Percentiles rank a stretch among this genome's conserved stretches.
phyloP scores from a whole-genome alignment of 371 early-diverging fungal species.

The Rhizomucor miehei region DNA sequence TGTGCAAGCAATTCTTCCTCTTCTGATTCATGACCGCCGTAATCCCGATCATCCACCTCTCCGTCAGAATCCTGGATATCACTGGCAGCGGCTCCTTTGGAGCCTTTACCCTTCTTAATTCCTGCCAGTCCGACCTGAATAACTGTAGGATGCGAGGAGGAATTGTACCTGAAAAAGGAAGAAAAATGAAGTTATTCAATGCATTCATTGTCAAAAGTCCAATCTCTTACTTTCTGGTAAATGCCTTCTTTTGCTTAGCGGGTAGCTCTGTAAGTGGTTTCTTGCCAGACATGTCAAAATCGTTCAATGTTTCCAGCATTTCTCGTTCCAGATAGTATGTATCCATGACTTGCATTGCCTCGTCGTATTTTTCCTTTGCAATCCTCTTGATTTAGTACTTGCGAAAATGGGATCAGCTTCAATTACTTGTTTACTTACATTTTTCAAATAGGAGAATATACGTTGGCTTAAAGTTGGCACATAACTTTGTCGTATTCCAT shows the following conservation, averaged over 20 bases:
- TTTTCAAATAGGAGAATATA: constrained; percentile 61
- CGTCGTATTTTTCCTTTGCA: neutral
- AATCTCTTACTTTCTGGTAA: neutral
- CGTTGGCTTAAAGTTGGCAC: constrained; percentile 70
- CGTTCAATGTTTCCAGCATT: neutral
- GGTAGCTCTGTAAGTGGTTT: neutral
- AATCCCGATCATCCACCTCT: too few species aligned
- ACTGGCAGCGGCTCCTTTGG: too few species aligned
- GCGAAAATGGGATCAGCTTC: neutral
- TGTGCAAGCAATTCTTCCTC: too few species aligned
- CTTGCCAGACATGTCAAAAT: neutral
- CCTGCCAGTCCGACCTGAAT: too few species aligned
- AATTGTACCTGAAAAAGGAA: neutral
- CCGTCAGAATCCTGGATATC: too few species aligned
- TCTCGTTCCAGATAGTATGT: neutral
- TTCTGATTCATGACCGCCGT: too few species aligned
- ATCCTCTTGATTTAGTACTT: neutral
- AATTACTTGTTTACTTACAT: constrained; percentile 31
- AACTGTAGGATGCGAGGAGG: neutral
- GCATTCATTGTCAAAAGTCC: too few species aligned
- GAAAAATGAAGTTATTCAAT: too few species aligned
- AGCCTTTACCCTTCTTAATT: too few species aligned
- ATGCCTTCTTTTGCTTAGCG: neutral
- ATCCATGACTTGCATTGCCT: neutral
- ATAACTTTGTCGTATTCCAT: constrained; percentile 83